Evolutionary conservation across 2,329 filamentous ascomycete species (phyloP).

Genomic region (Cladosporium sp.): DNA sequence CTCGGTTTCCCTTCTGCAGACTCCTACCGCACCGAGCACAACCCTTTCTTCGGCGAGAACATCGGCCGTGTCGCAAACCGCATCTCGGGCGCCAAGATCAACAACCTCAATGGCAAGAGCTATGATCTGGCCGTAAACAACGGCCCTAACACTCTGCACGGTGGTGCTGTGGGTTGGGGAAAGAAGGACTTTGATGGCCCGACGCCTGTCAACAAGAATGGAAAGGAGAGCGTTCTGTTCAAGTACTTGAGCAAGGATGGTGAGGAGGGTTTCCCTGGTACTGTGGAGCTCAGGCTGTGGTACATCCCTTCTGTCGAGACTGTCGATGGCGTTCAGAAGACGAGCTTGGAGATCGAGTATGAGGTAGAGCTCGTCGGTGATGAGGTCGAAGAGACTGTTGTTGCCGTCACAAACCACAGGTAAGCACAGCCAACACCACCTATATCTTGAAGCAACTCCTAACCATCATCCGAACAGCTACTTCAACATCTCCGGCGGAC

Average conservation of each 20-base stretch:
- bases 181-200: conserved; percentile 74
- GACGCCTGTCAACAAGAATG: conserved; percentile 48
- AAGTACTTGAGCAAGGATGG: conserved; percentile 65
- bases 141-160: conserved; percentile 61
- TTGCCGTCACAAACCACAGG: conserved; percentile 97
- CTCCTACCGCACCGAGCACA: conserved; percentile 70
- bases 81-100: conserved; percentile 65
- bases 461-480: conserved; percentile 41
- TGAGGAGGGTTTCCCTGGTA: conserved; percentile 86
- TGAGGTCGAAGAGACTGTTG: conserved; percentile 77
- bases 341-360: conserved; percentile 79
- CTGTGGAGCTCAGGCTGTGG: conserved; percentile 69
- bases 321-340: conserved; percentile 51
- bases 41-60: conserved; percentile 83
- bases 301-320: conserved; percentile 72
- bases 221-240: conserved; percentile 42
- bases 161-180: conserved; percentile 66
- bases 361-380: conserved; percentile 72
- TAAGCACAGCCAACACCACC: conserved; percentile 31
- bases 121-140: conserved; percentile 74
- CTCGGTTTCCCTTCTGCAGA: conserved; percentile 74
- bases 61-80: conserved; percentile 84
- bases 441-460: neutral
- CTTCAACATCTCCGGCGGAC: conserved; percentile 61
- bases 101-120: conserved; percentile 63